These are phyloP conservation scores for Magnolia sinica DNA, from an alignment of 164 flowering plant species.

Conservation along the genomic window DNA sequence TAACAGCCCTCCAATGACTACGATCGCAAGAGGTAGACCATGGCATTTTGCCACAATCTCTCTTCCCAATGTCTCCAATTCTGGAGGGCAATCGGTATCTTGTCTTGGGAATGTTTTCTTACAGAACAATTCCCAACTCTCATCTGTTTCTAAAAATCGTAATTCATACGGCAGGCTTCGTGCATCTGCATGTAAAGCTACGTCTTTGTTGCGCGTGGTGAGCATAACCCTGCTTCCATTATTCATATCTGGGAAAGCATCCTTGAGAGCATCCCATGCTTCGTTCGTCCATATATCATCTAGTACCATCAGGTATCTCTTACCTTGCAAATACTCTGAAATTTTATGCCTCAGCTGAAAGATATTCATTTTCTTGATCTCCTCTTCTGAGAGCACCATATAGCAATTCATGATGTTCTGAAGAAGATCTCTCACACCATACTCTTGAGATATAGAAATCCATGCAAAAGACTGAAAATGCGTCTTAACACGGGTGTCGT, in stretches of 20 bases:
- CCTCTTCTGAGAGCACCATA: background rate
- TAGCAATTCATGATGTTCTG: conserved; percentile 2
- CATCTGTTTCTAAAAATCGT: background rate
- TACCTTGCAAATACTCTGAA: background rate
- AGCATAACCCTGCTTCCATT: conserved; percentile 37
- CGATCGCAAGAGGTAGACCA: background rate
- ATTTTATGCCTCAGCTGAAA: conserved; percentile 2
- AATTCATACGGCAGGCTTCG: background rate
- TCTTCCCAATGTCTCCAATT: background rate
- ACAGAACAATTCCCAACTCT: background rate
- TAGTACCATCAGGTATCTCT: conserved; percentile 34
- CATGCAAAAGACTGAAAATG: conserved; percentile 19
- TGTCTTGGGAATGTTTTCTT: background rate
- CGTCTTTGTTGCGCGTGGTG: conserved; percentile 28
- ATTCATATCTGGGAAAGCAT: conserved; percentile 35
- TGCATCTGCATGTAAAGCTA: background rate
- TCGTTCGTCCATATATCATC: conserved; percentile 50
- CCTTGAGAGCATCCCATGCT: conserved; percentile 37
- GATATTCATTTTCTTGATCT: background rate
- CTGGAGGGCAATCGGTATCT: background rate
- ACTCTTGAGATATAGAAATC: conserved; percentile 11
- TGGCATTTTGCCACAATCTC: background rate
- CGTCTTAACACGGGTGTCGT: background rate
- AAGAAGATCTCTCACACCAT: background rate
- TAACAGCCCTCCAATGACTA: background rate